A percentile compares a stretch with the other conserved stretches of the same genome.
phyloP scores from a whole-genome alignment of 139 green algal genomes.

The Raphidocelis subcapitata region DNA sequence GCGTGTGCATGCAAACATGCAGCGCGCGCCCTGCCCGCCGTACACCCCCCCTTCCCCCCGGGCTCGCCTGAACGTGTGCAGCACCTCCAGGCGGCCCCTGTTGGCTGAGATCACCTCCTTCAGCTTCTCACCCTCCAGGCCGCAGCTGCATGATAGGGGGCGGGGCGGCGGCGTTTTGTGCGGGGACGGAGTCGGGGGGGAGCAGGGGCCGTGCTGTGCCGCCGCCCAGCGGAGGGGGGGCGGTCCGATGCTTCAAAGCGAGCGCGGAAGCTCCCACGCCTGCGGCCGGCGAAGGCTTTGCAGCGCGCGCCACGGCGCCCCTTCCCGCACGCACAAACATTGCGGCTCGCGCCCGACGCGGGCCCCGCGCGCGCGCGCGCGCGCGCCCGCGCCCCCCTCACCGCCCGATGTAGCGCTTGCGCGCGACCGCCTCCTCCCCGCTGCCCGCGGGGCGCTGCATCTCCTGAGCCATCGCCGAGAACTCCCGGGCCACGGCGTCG shows the following conservation, averaged over 20 bases:
- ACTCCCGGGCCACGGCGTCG: not conserved
- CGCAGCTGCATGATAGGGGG: constrained; percentile 32
- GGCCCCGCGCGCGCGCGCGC: not conserved
- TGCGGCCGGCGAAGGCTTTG: too few relatives aligned
- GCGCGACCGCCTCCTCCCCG: constrained; percentile 63
- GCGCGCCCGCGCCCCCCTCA: not conserved
- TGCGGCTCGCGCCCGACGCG: too few relatives aligned
- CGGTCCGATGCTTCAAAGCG: too few relatives aligned
- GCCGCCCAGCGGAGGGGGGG: too few relatives aligned
- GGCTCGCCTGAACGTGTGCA: constrained; percentile 27
- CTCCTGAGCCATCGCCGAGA: constrained; percentile 51
- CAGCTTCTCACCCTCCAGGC: constrained; percentile 43
- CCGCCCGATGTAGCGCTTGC: constrained; percentile 71
- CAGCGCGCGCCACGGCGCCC: too few relatives aligned
- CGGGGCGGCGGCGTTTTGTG: too few relatives aligned
- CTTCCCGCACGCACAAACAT: too few relatives aligned
- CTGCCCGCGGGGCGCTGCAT: constrained; percentile 50
- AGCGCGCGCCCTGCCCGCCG: not conserved
- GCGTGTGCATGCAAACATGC: not conserved
- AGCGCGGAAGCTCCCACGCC: too few relatives aligned
- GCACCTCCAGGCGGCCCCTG: constrained; percentile 38
- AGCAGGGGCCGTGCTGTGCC: too few relatives aligned
- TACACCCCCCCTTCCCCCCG: too few relatives aligned
- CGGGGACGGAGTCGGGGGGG: too few relatives aligned
- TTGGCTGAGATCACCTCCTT: constrained; percentile 40